phyloP scores from a whole-genome alignment of 768 basidiomycete genomes.

The Xerocomellus dryophilus region DNA sequence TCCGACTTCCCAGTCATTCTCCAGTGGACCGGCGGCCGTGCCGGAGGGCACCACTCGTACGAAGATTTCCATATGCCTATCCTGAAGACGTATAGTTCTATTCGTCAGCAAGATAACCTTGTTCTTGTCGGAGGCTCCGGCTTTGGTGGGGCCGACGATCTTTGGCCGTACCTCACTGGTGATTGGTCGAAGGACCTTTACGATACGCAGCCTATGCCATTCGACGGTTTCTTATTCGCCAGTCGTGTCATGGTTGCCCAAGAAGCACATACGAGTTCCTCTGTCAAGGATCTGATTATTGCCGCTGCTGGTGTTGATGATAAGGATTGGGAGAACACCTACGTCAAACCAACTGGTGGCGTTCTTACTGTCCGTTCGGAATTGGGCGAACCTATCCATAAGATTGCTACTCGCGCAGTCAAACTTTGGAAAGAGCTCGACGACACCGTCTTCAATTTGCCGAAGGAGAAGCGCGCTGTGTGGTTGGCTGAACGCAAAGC shows the following conservation, averaged over 20 bases:
- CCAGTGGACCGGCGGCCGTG: constrained; percentile 99
- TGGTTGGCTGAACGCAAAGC: constrained; percentile 88
- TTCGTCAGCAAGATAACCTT: constrained; percentile 87
- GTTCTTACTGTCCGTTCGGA: constrained; percentile 96
- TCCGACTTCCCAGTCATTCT: constrained; percentile 96
- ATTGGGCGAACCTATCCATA: constrained; percentile 98
- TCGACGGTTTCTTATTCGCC: constrained; percentile 95
- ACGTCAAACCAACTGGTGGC: constrained; percentile 90
- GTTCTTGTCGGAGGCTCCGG: constrained; percentile 91
- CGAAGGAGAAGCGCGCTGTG: constrained; percentile 89
- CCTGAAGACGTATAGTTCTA: constrained; percentile 82
- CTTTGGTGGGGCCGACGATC: constrained; percentile 91
- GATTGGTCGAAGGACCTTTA: constrained; percentile 88
- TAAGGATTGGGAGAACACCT: constrained; percentile 90
- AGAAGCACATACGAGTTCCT: constrained; percentile 92
- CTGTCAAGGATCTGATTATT: constrained; percentile 96
- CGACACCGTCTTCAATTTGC: constrained; percentile 89
- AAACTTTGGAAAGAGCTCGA: constrained; percentile 99
- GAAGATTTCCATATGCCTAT: constrained; percentile 99
- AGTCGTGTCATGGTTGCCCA: constrained; percentile 98
- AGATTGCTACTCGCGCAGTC: constrained; percentile 95
- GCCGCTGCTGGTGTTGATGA: constrained; percentile 91
- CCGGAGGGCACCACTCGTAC: constrained; percentile 96
- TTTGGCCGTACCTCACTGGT: constrained; percentile 96
- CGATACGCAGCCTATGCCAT: constrained; percentile 92